Evolutionary conservation across 2,329 filamentous ascomycete genomes (phyloP), one percentile per base, ranked within the genome.

Genomic region (Torrubiellomyces zombiae): DNA sequence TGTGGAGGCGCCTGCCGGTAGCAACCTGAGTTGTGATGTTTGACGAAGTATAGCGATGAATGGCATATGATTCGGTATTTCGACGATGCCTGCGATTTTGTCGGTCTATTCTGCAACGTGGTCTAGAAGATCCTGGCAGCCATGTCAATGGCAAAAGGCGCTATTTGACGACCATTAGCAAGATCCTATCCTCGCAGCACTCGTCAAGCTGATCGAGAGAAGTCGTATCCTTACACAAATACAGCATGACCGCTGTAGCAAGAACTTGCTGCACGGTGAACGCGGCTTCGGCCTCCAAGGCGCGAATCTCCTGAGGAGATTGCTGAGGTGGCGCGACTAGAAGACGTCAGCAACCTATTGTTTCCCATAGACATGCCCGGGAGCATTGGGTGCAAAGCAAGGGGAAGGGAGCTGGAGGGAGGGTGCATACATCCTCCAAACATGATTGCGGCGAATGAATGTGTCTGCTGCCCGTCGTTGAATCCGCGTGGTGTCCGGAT

Each of bases 321-420:
- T 71, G 64, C 48, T 71, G 72, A 47, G 75, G 75, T 54, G 78
- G 64, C 38, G 63, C 70, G 58, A 70, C 70, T 76, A 24, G 16
- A 9, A 12, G 9, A 19, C 12, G 16, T 26, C 12, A 20, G 31
- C 26, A 45, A 42, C 32, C 24, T 26, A 17, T 13, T 27, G 24
- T 33, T 28, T 24, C 29, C 26, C 25, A 24, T 27, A 14, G 8
- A 20, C 17, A 15, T 8, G 15, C 20, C 25, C 23, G 26, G 20
- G 24, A n/a, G n/a, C 11, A 16, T 10, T 15, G 21, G 26, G 23
- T 14, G 13, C 12, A 9, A 9, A 5, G 7, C n/a, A 16, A 10
- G 13, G 14, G 9, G 24, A 9, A 11, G n/a, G n/a, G 16, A 17
- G n/a, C 28, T 9, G 9, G 21, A 26, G 19, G 20, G 23, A 6